Evolutionary conservation across 1,139 yeast genomes (phyloP), one percentile per base, ranked within the genome.

Genomic region (Candida anutae): DNA sequence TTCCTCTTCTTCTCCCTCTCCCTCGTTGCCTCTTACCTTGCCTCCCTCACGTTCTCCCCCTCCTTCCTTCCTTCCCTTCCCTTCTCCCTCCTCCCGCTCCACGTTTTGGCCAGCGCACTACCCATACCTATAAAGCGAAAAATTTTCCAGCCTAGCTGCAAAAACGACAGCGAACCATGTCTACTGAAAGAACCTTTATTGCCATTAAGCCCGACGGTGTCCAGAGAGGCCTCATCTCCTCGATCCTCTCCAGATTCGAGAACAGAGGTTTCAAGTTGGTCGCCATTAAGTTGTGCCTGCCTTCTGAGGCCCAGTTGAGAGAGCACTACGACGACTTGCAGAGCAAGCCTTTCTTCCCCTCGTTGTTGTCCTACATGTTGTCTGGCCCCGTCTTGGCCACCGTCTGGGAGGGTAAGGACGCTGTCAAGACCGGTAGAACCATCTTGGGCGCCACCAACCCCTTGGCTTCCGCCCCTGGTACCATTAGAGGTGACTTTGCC

Each of bases 371-470:
- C 49, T 88, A 88, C 87, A 90, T 93, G 99, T 74, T 75, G 62
- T 85, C 96, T 43, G 98, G 99, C 51, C 99, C 99, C 60, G 84
- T 93, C 50, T 77, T 90, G 54, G 98, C 98, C 51, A 93, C 95
- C 60, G 97, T 88, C 52, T 93, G 98, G 98, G 97, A 93, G 70
- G 99, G 99, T 69, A 90, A 88, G 76, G 96, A 90, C 58, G 98
- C 79, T 62, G 98, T 93, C 65, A 87, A 87, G 74, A 94, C 84
- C 66, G 98, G 98, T 62, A 84, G 99, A 74, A 80, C 74, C 55
- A 79, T 93, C 60, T 78, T 93, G 55, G 99, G 99, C 69, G 97
- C 98, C 50, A 93, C 98, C 69, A 88, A 93, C 84, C 99, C 99
- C 60, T 76, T 82, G 61, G 77, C 74, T 53, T 83, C 95, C 50